Evolutionary conservation across 768 basidiomycete species (phyloP), one percentile per base, ranked within the genome.

Genomic region (Phlegmacium glaucopus): DNA sequence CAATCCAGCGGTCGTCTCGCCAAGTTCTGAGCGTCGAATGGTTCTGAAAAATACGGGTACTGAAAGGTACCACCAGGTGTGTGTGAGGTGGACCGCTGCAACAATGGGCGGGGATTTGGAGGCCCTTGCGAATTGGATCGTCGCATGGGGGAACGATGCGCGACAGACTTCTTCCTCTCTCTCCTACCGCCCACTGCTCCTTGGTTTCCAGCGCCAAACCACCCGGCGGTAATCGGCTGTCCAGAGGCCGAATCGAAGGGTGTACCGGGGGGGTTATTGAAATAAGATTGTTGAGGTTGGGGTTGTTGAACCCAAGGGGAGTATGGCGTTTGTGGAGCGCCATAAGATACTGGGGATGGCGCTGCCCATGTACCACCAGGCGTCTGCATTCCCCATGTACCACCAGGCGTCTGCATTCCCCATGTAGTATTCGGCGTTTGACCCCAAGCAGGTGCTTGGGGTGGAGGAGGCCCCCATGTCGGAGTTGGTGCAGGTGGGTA

Each of bases 1-100:
- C 74, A 76, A 54, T 76, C 74, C 16, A 63, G 49, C 29, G 74
- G 74, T 10, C 74, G 56, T 44, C 63, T 57, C 17, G 73, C 65
- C 4, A 73, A 55, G 45, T 75, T 72, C 15, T 59, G 53, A 40
- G 58, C 59, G 38, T 59, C 60, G 44, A 62, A 72, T 6, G 52
- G 36, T 28, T 72, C 69, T 16, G 57, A 47, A 37, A 62, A 62
- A 4, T 53, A 12, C 9, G 40, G 17, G 28, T 39, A 44, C 10
- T 29, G 26, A n/a, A 27, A 44, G 18, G 27, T 42, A 10, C 16
- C 42, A 13, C 16, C 45, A 36, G 50, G 43, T 0, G 56, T 56
- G 50, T 54, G 59, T 8, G 57, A 60, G 10, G 50, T 25, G 0
- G 61, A 49, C 12, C 62, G 49, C 22, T 61, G 54, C 41, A 63